Evolutionary conservation across 1,139 yeast genomes (phyloP).

Genomic region (Geotrichum bryndzae): DNA sequence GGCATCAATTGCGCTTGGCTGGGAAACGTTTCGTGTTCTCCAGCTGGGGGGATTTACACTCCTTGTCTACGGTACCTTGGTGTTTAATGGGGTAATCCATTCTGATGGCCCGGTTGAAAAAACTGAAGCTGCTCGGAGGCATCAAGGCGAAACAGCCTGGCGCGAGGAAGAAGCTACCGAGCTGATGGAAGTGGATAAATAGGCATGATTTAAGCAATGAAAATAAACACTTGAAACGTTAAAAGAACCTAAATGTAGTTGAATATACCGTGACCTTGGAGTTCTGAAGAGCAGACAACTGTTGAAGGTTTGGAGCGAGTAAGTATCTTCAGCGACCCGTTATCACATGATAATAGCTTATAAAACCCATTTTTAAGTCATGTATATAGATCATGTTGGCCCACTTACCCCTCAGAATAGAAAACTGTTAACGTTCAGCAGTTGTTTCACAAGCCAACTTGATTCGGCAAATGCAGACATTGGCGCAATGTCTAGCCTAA

Average conservation of each 20-base stretch:
- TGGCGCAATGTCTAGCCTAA: no score
- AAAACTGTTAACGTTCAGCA: no score
- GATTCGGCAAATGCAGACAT: no score
- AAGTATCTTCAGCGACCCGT: no score
- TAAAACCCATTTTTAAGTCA: no score
- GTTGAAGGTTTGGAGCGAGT: not conserved
- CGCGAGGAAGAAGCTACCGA: not conserved
- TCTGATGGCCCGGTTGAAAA: not conserved
- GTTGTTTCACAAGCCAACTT: no score
- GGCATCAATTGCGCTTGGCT: conserved; percentile 61
- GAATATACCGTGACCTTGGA: not conserved
- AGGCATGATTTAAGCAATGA: not conserved
- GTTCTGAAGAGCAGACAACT: not conserved
- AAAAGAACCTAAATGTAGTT: not conserved
- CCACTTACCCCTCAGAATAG: no score
- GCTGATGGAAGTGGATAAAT: not conserved
- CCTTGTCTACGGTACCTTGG: conserved; percentile 65
- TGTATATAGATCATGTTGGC: no score
- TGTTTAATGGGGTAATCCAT: conserved; percentile 61
- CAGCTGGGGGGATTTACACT: conserved; percentile 64
- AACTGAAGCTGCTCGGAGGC: not conserved
- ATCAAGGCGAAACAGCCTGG: not conserved
- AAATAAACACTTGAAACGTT: not conserved
- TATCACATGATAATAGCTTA: no score
- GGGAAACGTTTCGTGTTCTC: conserved; percentile 61